Conservation (phyloP, 371 early-diverging fungal genomes). For the Saksenaea oblongispora region DNA sequence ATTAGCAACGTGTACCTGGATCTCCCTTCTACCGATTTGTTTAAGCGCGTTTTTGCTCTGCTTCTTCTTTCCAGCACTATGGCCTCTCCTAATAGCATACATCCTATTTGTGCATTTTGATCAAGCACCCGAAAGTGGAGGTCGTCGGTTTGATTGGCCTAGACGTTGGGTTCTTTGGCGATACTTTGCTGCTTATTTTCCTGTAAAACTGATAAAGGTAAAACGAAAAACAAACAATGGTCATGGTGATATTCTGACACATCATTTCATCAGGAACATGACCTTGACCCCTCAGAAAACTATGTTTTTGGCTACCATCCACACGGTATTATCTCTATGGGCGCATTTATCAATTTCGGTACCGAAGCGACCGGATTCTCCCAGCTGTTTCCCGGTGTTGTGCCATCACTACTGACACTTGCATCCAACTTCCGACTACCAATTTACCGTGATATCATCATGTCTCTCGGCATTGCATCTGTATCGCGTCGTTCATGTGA, state of each 20-base stretch:
- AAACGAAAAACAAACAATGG: background rate
- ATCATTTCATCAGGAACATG: constrained; percentile 52
- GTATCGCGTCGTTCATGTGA: constrained; percentile 79
- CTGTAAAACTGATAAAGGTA: constrained; percentile 71
- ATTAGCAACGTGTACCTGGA: constrained; percentile 62
- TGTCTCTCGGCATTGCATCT: constrained; percentile 74
- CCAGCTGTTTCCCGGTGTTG: constrained; percentile 67
- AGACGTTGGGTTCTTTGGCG: constrained; percentile 59
- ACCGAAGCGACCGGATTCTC: constrained; percentile 73
- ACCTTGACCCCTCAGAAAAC: constrained; percentile 73
- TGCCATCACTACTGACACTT: constrained; percentile 62
- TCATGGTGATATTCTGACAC: background rate
- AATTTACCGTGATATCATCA: constrained; percentile 72
- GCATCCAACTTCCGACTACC: constrained; percentile 68
- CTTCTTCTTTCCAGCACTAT: constrained; percentile 40
- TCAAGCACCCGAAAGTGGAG: constrained; percentile 67
- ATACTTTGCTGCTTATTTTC: constrained; percentile 79
- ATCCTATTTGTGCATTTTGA: constrained; percentile 57
- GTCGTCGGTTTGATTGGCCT: constrained; percentile 61
- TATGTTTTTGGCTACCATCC: constrained; percentile 84
- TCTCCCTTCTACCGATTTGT: constrained; percentile 58
- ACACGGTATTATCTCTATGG: constrained; percentile 84
- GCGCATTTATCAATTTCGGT: constrained; percentile 81
- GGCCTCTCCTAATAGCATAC: constrained; percentile 67
- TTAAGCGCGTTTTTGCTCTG: constrained; percentile 47